Conservation (phyloP, 176 grass and related monocot genomes). For the Lolium perenne region DNA sequence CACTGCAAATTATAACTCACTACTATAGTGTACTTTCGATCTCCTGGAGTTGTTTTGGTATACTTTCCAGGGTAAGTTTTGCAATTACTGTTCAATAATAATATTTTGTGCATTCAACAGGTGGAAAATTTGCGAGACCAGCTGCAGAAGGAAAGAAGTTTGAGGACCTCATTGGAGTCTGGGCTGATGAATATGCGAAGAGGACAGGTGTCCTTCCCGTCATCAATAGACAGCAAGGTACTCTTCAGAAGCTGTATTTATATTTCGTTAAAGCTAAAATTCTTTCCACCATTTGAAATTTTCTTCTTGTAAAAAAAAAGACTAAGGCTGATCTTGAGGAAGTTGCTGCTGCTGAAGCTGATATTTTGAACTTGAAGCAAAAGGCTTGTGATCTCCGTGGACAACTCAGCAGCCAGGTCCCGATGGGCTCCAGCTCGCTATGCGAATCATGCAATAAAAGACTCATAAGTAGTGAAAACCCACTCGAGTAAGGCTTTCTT, state of each 20-base stretch:
- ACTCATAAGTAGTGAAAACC: conserved; percentile 47
- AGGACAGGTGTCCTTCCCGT: conserved; percentile 58
- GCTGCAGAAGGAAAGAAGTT: conserved; percentile 78
- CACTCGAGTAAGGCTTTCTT: conserved; percentile 60
- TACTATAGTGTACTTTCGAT: conserved; percentile 10
- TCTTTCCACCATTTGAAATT: conserved; percentile 26
- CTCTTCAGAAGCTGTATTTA: conserved; percentile 36
- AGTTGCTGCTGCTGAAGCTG: conserved; percentile 81
- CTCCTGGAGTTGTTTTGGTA: conserved; percentile 21
- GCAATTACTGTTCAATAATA: conserved; percentile 38
- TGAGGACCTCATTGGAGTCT: conserved; percentile 78
- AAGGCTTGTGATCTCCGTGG: conserved; percentile 85
- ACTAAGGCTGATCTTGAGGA: conserved; percentile 83
- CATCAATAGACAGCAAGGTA: conserved; percentile 82
- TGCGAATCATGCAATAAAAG: conserved; percentile 89
- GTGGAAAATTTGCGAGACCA: conserved; percentile 82
- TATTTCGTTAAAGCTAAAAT: conserved; percentile 22
- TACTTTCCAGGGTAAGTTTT: conserved; percentile 23
- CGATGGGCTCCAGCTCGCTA: conserved; percentile 60
- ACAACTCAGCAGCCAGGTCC: conserved; percentile 59
- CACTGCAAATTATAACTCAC: conserved; percentile 35
- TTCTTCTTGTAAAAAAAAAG: conserved; percentile 62
- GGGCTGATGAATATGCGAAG: conserved; percentile 78
- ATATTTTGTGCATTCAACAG: conserved; percentile 54
- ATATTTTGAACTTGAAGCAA: conserved; percentile 90